Evolutionary conservation across 805 yeast genomes (phyloP).

Genomic region (Ogataea neopini): DNA sequence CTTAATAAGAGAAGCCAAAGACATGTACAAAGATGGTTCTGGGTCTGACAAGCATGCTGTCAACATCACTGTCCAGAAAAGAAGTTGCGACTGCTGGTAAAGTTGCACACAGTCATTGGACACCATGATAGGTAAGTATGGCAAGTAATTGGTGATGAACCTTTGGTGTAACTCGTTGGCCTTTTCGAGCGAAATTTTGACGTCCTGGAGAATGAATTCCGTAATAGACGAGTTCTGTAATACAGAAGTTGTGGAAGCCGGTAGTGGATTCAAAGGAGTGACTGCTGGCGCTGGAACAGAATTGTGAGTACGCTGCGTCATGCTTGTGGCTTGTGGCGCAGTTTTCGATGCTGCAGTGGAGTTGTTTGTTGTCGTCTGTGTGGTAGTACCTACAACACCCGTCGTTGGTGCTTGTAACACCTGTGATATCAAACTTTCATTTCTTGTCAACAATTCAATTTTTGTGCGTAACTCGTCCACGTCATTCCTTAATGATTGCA

Average conservation of each 20-base stretch:
- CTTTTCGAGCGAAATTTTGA: conserved; percentile 59
- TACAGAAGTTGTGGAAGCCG: conserved; percentile 19
- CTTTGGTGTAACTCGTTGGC: conserved; percentile 73
- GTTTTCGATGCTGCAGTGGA: not conserved
- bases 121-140: conserved; percentile 76
- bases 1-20: conserved; percentile 74
- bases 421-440: conserved; percentile 67
- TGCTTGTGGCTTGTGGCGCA: not conserved
- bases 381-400: not conserved
- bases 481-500: conserved; percentile 80
- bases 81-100: conserved; percentile 76
- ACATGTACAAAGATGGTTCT: conserved; percentile 76
- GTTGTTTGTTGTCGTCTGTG: not conserved
- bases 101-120: conserved; percentile 72
- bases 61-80: conserved; percentile 89
- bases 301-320: not conserved
- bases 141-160: conserved; percentile 67
- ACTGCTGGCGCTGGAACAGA: conserved; percentile 11
- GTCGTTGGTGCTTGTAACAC: conserved; percentile 46
- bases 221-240: conserved; percentile 39
- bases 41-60: conserved; percentile 88
- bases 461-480: conserved; percentile 77
- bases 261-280: conserved; percentile 22
- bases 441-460: conserved; percentile 64
- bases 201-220: conserved; percentile 78